Conservation (phyloP, 441 rosid genomes). For the Rhodomyrtus psidioides region DNA sequence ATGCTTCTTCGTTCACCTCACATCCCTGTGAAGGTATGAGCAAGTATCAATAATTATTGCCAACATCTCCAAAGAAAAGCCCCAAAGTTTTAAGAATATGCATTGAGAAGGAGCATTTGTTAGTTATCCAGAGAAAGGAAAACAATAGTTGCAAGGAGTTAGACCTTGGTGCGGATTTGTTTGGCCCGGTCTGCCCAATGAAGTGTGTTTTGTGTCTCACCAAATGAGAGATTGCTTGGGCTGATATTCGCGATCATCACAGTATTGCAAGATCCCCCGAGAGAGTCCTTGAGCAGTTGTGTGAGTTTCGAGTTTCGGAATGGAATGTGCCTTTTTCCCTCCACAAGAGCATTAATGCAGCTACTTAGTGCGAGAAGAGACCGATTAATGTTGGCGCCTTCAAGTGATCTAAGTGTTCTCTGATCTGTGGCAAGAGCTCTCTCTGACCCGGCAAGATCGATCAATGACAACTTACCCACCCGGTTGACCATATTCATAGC, state of each 20-base stretch:
- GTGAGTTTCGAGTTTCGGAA: constrained; percentile 92
- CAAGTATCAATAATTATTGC: not conserved
- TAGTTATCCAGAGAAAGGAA: not conserved
- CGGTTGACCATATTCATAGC: constrained; percentile 51
- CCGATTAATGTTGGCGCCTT: constrained; percentile 91
- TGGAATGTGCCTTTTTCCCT: constrained; percentile 92
- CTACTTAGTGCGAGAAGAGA: constrained; percentile 93
- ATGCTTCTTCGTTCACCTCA: constrained; percentile 44
- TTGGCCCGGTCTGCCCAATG: constrained; percentile 98
- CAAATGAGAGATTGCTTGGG: constrained; percentile 81
- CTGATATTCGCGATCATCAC: constrained; percentile 92
- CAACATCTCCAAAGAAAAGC: not conserved
- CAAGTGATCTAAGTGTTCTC: constrained; percentile 78
- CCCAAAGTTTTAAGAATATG: not conserved
- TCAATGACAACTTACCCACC: constrained; percentile 81
- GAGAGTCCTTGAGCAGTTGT: constrained; percentile 86
- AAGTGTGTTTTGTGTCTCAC: constrained; percentile 92
- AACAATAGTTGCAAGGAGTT: not conserved
- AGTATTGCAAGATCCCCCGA: constrained; percentile 89
- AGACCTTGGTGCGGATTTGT: constrained; percentile 69
- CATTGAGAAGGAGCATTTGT: not conserved
- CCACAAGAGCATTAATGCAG: constrained; percentile 94
- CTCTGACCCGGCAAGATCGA: constrained; percentile 97
- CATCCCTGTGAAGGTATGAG: constrained; percentile 27
- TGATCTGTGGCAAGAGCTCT: constrained; percentile 93